Evolutionary conservation across 2,329 filamentous ascomycete species (phyloP).

Genomic region (Monosporascus sp.): DNA sequence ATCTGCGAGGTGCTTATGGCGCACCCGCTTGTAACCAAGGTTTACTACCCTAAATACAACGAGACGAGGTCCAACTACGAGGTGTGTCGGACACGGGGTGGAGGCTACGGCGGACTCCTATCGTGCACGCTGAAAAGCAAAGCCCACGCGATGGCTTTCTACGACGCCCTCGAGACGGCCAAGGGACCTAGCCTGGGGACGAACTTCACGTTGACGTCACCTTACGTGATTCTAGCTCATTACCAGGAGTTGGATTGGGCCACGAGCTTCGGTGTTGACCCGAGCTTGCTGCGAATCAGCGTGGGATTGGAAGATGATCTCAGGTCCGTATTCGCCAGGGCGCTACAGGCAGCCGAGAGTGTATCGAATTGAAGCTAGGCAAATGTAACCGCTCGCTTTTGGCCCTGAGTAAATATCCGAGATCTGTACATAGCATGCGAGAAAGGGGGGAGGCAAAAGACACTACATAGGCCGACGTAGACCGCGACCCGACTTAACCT

Average conservation of each 20-base stretch:
- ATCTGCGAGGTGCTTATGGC: conserved; percentile 67
- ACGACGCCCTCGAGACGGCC: conserved; percentile 77
- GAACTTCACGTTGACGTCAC: conserved; percentile 90
- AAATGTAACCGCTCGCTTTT: no score
- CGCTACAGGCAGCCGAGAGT: conserved; percentile 57
- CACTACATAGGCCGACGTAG: no score
- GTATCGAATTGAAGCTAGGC: neutral
- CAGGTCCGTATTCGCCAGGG: conserved; percentile 57
- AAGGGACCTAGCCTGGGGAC: conserved; percentile 95
- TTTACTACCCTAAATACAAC: conserved; percentile 85
- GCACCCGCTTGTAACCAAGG: conserved; percentile 61
- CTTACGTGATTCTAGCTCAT: conserved; percentile 88
- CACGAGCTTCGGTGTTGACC: conserved; percentile 72
- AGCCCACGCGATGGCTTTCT: conserved; percentile 73
- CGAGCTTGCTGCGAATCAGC: conserved; percentile 77
- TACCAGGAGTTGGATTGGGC: conserved; percentile 93
- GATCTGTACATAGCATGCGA: no score
- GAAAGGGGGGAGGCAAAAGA: no score
- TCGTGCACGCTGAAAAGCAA: conserved; percentile 74
- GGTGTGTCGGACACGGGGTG: conserved; percentile 63
- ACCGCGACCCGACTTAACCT: no score
- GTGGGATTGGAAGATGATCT: conserved; percentile 81
- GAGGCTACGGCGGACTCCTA: conserved; percentile 86
- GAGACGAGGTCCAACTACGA: conserved; percentile 72
- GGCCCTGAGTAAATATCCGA: no score